phyloP scores from a whole-genome alignment of 257 asterid species.

The Leonotis leonurus region DNA sequence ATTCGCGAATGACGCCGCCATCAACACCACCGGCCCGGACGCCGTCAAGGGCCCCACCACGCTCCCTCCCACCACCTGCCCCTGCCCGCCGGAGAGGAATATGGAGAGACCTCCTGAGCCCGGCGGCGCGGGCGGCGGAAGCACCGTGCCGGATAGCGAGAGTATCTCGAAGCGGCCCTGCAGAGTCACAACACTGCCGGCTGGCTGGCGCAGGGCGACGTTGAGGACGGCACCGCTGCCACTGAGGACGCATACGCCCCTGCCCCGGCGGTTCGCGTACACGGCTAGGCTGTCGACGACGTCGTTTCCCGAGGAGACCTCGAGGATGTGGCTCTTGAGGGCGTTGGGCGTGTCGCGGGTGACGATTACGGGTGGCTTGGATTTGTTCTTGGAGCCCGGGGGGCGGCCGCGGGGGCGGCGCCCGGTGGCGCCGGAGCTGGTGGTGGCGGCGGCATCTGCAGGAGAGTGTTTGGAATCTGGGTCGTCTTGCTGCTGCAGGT shows the following conservation, averaged over 20 bases:
- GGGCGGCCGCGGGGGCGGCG: conserved; percentile 79
- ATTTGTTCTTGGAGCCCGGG: conserved; percentile 59
- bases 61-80: conserved; percentile 66
- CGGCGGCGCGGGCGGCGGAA: conserved; percentile 76
- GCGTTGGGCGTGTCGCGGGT: conserved; percentile 65
- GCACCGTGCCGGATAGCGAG: conserved; percentile 53
- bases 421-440: too few species aligned
- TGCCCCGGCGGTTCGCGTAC: conserved; percentile 53
- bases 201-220: conserved; percentile 57
- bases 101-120: conserved; percentile 50
- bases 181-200: conserved; percentile 45
- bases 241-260: conserved; percentile 60
- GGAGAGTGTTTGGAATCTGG: conserved; percentile 34
- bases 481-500: too few species aligned
- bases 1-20: conserved; percentile 73
- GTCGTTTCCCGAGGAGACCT: conserved; percentile 45
- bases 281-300: conserved; percentile 39
- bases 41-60: conserved; percentile 59
- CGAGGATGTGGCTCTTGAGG: conserved; percentile 57
- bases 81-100: conserved; percentile 64
- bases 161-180: conserved; percentile 67
- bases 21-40: conserved; percentile 53
- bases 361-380: conserved; percentile 58
- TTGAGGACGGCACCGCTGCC: conserved; percentile 50
- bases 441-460: conserved; percentile 34